Conservation (phyloP, 2,329 filamentous ascomycete genomes). For the Neobulgaria alba region DNA sequence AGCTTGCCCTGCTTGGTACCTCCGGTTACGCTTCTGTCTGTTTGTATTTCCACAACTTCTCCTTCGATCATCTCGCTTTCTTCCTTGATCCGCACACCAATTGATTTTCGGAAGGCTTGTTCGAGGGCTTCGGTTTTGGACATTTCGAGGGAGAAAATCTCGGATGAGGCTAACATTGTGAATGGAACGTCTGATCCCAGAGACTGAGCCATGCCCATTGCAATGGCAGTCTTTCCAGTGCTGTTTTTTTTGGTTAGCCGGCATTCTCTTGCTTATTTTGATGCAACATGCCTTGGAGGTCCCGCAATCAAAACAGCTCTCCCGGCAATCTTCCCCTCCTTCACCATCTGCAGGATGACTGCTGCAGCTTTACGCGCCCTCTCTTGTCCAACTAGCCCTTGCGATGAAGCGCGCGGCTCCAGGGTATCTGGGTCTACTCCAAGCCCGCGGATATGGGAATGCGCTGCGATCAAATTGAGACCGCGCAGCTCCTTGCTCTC, state of each 20-base stretch:
- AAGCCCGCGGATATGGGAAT: constrained; percentile 94
- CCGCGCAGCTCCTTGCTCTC: constrained; percentile 94
- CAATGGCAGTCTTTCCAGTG: constrained; percentile 96
- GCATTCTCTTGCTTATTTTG: not conserved
- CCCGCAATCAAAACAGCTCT: constrained; percentile 91
- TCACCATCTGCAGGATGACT: constrained; percentile 97
- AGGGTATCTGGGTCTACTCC: constrained; percentile 88
- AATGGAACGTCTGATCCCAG: constrained; percentile 92
- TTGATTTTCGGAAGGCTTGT: constrained; percentile 97
- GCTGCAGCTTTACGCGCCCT: constrained; percentile 95
- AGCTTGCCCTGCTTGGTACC: constrained; percentile 98
- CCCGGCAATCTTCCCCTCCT: constrained; percentile 96
- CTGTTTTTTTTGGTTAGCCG: constrained; percentile 35
- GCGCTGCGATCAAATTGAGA: constrained; percentile 93
- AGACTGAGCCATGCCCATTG: constrained; percentile 97
- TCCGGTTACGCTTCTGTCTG: constrained; percentile 91
- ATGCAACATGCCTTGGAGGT: constrained; percentile 60
- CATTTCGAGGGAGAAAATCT: constrained; percentile 99
- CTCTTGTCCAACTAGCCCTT: constrained; percentile 91
- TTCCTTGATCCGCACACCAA: constrained; percentile 96
- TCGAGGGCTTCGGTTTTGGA: constrained; percentile 97
- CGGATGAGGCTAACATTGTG: constrained; percentile 88
- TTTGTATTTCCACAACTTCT: constrained; percentile 97
- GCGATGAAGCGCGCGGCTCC: constrained; percentile 75
- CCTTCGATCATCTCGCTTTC: constrained; percentile 99